Evolutionary conservation across 805 yeast species (phyloP).

Genomic region (Komagataella ulmi): DNA sequence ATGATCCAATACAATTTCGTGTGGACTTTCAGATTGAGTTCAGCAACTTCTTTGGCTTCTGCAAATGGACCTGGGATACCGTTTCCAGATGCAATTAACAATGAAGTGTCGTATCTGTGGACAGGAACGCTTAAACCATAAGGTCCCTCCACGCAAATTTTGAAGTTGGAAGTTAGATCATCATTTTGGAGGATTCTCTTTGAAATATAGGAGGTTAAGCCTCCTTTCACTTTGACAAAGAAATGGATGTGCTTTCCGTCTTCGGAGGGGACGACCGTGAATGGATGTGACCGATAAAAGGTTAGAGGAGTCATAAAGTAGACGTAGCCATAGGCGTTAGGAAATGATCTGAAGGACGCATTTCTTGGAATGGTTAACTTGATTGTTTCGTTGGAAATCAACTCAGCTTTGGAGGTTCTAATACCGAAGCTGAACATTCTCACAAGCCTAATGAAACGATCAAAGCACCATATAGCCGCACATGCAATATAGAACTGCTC

Average conservation of each 20-base stretch:
- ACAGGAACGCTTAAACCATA: slow-evolving; percentile 45
- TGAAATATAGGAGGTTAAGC: slow-evolving; percentile 34
- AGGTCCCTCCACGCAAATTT: slow-evolving; percentile 49
- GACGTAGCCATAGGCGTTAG: slow-evolving; percentile 46
- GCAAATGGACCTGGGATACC: slow-evolving; percentile 51
- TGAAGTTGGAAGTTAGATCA: slow-evolving; percentile 16
- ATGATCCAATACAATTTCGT: slow-evolving; percentile 53
- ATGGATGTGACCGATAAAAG: slow-evolving; percentile 69
- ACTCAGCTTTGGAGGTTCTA: slow-evolving; percentile 21
- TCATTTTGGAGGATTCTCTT: slow-evolving; percentile 9
- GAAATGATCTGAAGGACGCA: slow-evolving; percentile 28
- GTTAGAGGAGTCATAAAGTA: slow-evolving; percentile 37
- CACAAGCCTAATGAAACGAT: slow-evolving; percentile 31
- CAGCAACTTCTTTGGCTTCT: slow-evolving; percentile 19
- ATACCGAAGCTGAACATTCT: slow-evolving; percentile 23
- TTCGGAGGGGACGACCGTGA: slow-evolving; percentile 36
- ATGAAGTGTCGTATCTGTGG: slow-evolving; percentile 34
- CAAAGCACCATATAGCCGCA: slow-evolving; percentile 36
- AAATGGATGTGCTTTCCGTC: slow-evolving; percentile 20
- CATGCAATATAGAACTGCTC: slow-evolving; percentile 21
- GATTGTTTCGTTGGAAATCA: slow-evolving; percentile 30
- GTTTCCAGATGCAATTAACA: slow-evolving; percentile 61
- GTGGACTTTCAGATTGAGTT: slow-evolving; percentile 12
- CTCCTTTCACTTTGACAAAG: slow-evolving; percentile 40
- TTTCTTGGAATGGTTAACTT: slow-evolving; percentile 36